Percentiles rank a stretch among this genome's conserved stretches.
Conservation (phyloP, 768 basidiomycete species). For the Suillus hirtellus region DNA sequence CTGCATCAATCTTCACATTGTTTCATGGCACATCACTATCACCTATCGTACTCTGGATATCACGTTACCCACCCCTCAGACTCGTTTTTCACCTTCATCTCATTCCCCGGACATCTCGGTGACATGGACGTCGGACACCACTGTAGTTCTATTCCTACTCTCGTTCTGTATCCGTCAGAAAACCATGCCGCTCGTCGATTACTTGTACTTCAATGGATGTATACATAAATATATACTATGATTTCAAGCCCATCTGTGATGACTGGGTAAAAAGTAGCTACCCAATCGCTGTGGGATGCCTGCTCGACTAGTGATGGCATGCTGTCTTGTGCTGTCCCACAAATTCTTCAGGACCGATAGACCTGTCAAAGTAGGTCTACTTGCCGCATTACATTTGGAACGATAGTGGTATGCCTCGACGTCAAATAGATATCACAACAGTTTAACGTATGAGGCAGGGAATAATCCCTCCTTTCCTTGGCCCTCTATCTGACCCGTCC, state of each 20-base stretch:
- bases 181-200: background rate
- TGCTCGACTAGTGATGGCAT: background rate
- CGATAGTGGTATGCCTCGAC: background rate
- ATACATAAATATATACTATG: background rate
- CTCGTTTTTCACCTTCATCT: slow-evolving; percentile 7
- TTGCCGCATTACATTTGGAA: background rate
- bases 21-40: slow-evolving; percentile 31
- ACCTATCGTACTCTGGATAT: slow-evolving; percentile 26
- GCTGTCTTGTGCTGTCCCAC: background rate
- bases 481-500: slow-evolving; percentile 65
- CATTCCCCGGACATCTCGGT: slow-evolving; percentile 14
- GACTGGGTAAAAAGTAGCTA: background rate
- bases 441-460: slow-evolving; percentile 68
- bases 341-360: background rate
- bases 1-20: slow-evolving; percentile 19
- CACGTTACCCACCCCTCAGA: slow-evolving; percentile 5
- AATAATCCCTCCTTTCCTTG: slow-evolving; percentile 59
- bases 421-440: slow-evolving; percentile 37
- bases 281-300: too few relatives aligned
- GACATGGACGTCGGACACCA: slow-evolving; percentile 25
- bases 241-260: background rate
- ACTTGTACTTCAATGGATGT: slow-evolving; percentile 1
- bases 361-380: background rate
- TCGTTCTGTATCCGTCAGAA: slow-evolving; percentile 30
- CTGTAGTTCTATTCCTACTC: slow-evolving; percentile 32